phyloP scores from a whole-genome alignment of 2,329 filamentous ascomycete genomes.

The Colletotrichum echinochloae region DNA sequence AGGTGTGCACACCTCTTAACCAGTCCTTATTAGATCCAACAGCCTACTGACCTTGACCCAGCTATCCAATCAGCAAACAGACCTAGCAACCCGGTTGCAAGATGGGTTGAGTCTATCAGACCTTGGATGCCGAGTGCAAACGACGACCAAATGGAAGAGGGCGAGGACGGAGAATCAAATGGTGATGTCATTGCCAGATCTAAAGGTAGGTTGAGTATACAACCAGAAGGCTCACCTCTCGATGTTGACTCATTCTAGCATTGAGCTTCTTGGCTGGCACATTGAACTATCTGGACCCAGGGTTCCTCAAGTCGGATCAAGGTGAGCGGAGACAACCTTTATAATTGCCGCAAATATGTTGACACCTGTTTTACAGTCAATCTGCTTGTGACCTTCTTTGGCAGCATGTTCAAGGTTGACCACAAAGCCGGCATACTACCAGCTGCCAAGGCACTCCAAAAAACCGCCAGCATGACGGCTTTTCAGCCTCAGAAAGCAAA shows the following conservation, averaged over 20 bases:
- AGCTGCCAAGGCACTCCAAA: constrained; percentile 64
- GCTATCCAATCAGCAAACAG: constrained; percentile 59
- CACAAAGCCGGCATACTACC: constrained; percentile 70
- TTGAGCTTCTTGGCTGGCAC: constrained; percentile 69
- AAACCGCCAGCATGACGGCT: constrained; percentile 61
- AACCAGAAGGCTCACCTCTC: not conserved
- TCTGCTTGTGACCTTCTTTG: constrained; percentile 66
- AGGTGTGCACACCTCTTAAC: constrained; percentile 46
- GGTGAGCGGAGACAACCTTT: constrained; percentile 48
- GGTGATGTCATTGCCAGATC: constrained; percentile 66
- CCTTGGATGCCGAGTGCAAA: constrained; percentile 63
- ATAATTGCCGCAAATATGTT: constrained; percentile 57
- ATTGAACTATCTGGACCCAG: constrained; percentile 59
- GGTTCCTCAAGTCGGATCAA: constrained; percentile 63
- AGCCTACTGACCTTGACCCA: constrained; percentile 44
- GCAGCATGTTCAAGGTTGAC: constrained; percentile 69
- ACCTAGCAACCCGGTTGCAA: constrained; percentile 60
- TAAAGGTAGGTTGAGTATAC: constrained; percentile 54
- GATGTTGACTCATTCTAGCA: constrained; percentile 50
- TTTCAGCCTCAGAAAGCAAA: constrained; percentile 63
- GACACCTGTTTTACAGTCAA: constrained; percentile 50
- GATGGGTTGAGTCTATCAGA: constrained; percentile 68
- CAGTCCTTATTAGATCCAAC: not conserved
- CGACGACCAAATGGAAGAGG: constrained; percentile 50
- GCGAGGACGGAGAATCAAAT: constrained; percentile 55